A percentile compares a stretch with the other conserved stretches of the same genome.
These are phyloP conservation scores for Calophaca sinica DNA, from an alignment of 306 rosid genomes.

Conservation along the genomic window DNA sequence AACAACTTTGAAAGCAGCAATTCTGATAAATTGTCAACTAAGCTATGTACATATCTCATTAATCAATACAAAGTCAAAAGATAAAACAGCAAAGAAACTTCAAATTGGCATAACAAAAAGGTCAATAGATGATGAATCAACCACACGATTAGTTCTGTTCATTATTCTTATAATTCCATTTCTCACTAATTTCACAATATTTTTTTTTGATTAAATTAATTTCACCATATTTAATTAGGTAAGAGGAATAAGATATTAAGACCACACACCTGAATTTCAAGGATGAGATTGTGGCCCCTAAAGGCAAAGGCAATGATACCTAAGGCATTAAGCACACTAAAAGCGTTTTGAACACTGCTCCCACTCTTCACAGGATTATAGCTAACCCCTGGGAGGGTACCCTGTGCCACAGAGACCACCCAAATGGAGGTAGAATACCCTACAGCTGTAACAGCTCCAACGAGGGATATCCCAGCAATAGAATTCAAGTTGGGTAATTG, in stretches of 20 bases:
- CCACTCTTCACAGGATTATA: conserved; percentile 39
- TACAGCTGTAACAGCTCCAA: conserved; percentile 64
- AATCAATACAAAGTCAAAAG: neutral
- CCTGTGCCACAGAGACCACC: conserved; percentile 52
- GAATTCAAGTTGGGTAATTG: conserved; percentile 65
- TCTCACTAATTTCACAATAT: neutral
- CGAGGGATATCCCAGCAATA: conserved; percentile 55
- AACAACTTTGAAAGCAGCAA: conserved; percentile 33
- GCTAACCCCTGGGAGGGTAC: conserved; percentile 46
- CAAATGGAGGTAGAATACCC: conserved; percentile 59
- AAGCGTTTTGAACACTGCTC: conserved; percentile 8
- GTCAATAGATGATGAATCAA: neutral
- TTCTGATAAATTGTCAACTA: neutral
- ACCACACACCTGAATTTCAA: conserved; percentile 55
- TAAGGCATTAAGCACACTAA: conserved; percentile 53
- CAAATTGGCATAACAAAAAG: neutral
- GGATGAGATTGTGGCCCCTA: conserved; percentile 65
- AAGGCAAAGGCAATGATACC: conserved; percentile 65
- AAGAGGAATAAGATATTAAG: neutral
- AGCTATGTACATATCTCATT: neutral
- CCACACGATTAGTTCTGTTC: neutral
- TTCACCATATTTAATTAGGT: neutral
- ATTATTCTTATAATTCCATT: neutral
- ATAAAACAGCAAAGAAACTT: conserved; percentile 18
- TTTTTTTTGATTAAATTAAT: neutral